Conservation (phyloP, 176 grass and related monocot species). For the Oryza officinalis region DNA sequence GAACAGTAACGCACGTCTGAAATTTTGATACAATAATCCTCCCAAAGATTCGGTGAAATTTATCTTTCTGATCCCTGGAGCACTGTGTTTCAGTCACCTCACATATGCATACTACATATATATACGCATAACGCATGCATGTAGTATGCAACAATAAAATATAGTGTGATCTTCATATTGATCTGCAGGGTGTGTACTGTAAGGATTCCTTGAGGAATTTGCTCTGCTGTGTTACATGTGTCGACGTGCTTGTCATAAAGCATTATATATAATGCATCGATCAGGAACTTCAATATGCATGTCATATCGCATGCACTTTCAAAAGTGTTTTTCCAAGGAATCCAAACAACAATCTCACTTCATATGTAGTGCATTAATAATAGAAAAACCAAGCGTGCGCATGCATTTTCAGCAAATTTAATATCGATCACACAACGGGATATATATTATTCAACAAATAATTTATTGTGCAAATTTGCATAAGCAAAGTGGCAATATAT, state of each 20-base stretch:
- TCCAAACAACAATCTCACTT: background rate
- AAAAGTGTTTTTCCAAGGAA: background rate
- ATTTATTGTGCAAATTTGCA: background rate
- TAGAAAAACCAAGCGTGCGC: background rate
- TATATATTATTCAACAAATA: too few relatives aligned
- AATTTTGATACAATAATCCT: slow-evolving; percentile 18
- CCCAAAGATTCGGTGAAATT: slow-evolving; percentile 31
- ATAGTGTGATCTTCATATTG: background rate
- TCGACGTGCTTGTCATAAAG: background rate
- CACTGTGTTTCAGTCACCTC: slow-evolving; percentile 27
- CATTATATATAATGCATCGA: background rate
- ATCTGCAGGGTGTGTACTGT: background rate
- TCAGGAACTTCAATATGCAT: background rate
- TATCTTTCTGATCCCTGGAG: slow-evolving; percentile 8
- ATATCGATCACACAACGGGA: too few relatives aligned
- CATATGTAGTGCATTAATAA: background rate
- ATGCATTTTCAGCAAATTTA: background rate
- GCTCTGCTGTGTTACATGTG: background rate
- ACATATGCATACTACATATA: background rate
- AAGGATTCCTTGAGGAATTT: background rate
- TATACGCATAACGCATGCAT: background rate
- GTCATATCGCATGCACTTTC: background rate
- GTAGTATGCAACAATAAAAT: slow-evolving; percentile 17
- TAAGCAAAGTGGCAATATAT: background rate
- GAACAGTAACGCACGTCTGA: background rate